Evolutionary conservation across 352 stramenopile genomes (phyloP).

Genomic region (Phytopythium vexans): DNA sequence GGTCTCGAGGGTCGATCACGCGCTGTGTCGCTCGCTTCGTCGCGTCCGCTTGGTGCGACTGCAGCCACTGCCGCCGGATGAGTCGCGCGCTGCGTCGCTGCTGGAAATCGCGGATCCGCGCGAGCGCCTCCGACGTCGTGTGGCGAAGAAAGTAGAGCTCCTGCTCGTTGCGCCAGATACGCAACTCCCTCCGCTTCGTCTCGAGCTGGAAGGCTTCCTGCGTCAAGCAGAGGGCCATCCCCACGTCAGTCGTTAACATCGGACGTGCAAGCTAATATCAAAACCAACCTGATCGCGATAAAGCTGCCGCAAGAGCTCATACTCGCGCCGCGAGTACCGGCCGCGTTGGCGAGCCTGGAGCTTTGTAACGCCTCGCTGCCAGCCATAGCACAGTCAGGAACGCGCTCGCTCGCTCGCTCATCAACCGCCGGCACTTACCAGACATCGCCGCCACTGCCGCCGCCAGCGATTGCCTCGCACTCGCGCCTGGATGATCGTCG

Average conservation of each 20-base stretch:
- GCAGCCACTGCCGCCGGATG: constrained; percentile 51
- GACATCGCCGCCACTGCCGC: constrained; percentile 15
- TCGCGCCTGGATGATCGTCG: constrained; percentile 49
- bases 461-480: constrained; percentile 38
- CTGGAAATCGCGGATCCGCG: constrained; percentile 44
- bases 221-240: background rate
- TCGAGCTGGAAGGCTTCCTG: constrained; percentile 42
- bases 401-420: constrained; percentile 2
- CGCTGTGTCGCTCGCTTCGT: background rate
- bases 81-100: constrained; percentile 24
- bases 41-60: background rate
- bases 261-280: background rate
- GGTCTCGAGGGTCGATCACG: constrained; percentile 11
- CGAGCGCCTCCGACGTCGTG: constrained; percentile 43
- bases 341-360: constrained; percentile 61
- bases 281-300: constrained; percentile 37
- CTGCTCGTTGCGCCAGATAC: constrained; percentile 63
- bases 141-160: constrained; percentile 65
- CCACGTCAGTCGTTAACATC: background rate
- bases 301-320: constrained; percentile 39
- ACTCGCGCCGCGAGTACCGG: constrained; percentile 52
- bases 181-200: constrained; percentile 37
- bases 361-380: constrained; percentile 42
- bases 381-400: constrained; percentile 7
- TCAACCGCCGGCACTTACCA: constrained; percentile 24